These are phyloP conservation scores for Filobasidium wieringae DNA, from an alignment of 768 basidiomycete species.

Conservation along the genomic window DNA sequence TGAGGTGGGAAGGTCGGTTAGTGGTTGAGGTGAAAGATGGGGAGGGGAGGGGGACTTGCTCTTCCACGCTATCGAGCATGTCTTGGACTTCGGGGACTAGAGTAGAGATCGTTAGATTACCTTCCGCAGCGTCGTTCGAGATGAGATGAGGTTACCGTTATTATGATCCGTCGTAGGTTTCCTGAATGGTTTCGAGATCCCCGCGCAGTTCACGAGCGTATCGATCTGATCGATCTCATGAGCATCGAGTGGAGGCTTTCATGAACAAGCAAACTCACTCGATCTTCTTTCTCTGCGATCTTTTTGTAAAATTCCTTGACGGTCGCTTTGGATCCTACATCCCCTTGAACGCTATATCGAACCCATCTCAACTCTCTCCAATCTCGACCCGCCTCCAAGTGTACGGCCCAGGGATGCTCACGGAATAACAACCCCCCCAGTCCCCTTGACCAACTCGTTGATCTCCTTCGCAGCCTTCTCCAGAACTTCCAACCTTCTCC, in stretches of 20 bases:
- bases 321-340: conserved; percentile 27
- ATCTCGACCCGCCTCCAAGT: no score
- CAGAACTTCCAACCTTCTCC: conserved; percentile 28
- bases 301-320: conserved; percentile 20
- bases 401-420: no score
- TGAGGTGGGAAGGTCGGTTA: neutral
- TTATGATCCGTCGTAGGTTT: conserved; percentile 17
- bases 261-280: conserved; percentile 11
- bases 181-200: conserved; percentile 22
- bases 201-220: conserved; percentile 33
- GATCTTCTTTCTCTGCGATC: conserved; percentile 23
- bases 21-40: no score
- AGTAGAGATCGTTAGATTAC: neutral
- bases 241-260: neutral
- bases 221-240: conserved; percentile 5
- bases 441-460: conserved; percentile 16
- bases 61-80: conserved; percentile 30
- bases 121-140: neutral
- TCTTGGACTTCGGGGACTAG: conserved; percentile 24
- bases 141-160: conserved; percentile 17
- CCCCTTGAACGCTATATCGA: conserved; percentile 20
- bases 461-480: conserved; percentile 22
- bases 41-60: conserved; percentile 17
- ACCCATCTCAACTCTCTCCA: no score
- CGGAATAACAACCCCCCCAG: conserved; percentile 25